Evolutionary conservation across 2,329 filamentous ascomycete genomes (phyloP).

Genomic region (Aspergillus melleus): DNA sequence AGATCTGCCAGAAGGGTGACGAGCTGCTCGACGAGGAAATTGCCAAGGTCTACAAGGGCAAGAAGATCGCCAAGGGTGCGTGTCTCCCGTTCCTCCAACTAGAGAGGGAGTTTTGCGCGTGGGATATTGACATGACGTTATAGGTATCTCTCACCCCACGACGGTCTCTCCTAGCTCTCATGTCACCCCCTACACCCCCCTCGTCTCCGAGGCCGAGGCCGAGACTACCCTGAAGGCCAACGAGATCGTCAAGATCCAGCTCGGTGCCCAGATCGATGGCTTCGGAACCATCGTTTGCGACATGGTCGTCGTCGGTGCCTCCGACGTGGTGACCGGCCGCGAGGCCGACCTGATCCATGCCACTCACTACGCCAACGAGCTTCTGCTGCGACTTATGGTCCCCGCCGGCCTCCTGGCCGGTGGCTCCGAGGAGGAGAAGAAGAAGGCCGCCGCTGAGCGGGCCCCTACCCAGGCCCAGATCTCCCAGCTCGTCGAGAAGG

Average conservation of each 20-base stretch:
- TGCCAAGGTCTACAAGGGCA: slow-evolving; percentile 94
- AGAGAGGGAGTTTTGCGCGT: not conserved
- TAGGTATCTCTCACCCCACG: slow-evolving; percentile 88
- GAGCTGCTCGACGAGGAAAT: slow-evolving; percentile 92
- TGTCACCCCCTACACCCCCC: slow-evolving; percentile 94
- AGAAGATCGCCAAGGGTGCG: slow-evolving; percentile 90
- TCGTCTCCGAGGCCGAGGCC: slow-evolving; percentile 80
- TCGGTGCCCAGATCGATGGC: slow-evolving; percentile 98
- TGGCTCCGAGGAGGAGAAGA: slow-evolving; percentile 91
- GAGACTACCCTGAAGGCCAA: slow-evolving; percentile 74
- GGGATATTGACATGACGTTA: slow-evolving; percentile 23
- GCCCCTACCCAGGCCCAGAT: slow-evolving; percentile 83
- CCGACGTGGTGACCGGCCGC: slow-evolving; percentile 69
- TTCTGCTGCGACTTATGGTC: slow-evolving; percentile 85
- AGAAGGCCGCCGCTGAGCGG: slow-evolving; percentile 81
- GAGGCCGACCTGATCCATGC: slow-evolving; percentile 85
- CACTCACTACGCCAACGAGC: slow-evolving; percentile 93
- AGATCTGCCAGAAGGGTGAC: slow-evolving; percentile 94
- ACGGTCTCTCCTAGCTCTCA: slow-evolving; percentile 92
- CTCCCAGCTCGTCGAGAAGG: slow-evolving; percentile 82
- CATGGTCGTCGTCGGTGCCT: slow-evolving; percentile 72
- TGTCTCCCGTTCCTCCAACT: slow-evolving; percentile 18
- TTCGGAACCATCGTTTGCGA: slow-evolving; percentile 96
- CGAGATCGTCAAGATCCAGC: slow-evolving; percentile 94
- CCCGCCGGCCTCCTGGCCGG: slow-evolving; percentile 82